These are phyloP conservation scores for Bondarzewia mesenterica DNA, from an alignment of 1,284 basidiomycete species.

Conservation along the genomic window DNA sequence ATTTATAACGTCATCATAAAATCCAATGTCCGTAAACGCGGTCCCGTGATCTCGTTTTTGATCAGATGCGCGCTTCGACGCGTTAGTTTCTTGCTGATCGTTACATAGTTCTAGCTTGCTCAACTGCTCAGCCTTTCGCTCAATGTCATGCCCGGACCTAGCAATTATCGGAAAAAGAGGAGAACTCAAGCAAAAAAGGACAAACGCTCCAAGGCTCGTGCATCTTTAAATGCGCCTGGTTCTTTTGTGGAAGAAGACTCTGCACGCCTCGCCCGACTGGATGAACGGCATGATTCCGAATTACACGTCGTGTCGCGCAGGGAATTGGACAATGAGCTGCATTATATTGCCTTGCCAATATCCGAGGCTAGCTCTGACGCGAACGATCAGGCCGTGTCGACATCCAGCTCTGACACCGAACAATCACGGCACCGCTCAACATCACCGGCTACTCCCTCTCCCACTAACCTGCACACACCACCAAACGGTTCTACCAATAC, in stretches of 20 bases:
- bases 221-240: not conserved
- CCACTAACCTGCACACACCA: too few species aligned
- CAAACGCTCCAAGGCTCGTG: conserved; percentile 15
- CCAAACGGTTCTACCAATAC: not conserved
- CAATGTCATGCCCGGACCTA: conserved; percentile 37
- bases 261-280: not conserved
- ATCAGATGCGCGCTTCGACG: not conserved
- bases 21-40: not conserved
- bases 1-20: not conserved
- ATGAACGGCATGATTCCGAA: not conserved
- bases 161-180: conserved; percentile 35
- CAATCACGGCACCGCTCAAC: too few species aligned
- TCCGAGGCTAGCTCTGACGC: too few species aligned
- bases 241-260: too few species aligned
- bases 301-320: too few species aligned
- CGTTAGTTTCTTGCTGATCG: not conserved
- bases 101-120: too few species aligned
- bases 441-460: too few species aligned
- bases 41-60: not conserved
- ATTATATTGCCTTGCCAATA: too few species aligned
- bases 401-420: too few species aligned
- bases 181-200: conserved; percentile 26
- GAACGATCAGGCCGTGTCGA: too few species aligned
- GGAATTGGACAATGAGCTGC: too few species aligned
- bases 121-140: too few species aligned